Conservation (phyloP, 2,329 filamentous ascomycete species). For the Neocucurbitaria cava region DNA sequence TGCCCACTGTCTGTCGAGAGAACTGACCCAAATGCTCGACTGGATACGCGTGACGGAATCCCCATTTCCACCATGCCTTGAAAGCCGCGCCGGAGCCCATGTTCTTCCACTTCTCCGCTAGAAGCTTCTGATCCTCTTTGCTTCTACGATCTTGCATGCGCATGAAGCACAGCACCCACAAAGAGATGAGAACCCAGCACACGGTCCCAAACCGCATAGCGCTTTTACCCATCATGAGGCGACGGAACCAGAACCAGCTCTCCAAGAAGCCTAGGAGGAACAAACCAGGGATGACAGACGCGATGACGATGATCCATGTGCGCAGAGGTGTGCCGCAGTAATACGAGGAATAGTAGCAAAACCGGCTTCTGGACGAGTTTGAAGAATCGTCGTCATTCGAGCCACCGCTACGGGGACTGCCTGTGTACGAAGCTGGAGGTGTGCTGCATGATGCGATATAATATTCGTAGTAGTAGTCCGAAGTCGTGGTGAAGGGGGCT, state of each 20-base stretch:
- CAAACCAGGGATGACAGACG: constrained; percentile 30
- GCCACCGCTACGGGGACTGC: not conserved
- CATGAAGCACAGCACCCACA: constrained; percentile 42
- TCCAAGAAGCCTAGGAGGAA: constrained; percentile 44
- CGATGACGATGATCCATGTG: constrained; percentile 40
- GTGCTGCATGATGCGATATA: constrained; percentile 37
- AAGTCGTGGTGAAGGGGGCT: constrained; percentile 30
- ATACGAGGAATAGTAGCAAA: constrained; percentile 13
- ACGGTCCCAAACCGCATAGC: constrained; percentile 41
- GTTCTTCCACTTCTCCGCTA: constrained; percentile 39
- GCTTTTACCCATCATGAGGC: constrained; percentile 42
- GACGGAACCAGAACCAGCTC: constrained; percentile 45
- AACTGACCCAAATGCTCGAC: constrained; percentile 39
- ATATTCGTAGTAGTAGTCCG: constrained; percentile 30
- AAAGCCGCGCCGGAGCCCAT: constrained; percentile 35
- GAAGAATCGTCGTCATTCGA: constrained; percentile 3
- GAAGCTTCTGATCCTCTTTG: constrained; percentile 37
- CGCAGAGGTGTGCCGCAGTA: constrained; percentile 24
- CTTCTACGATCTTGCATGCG: constrained; percentile 40
- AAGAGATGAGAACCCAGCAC: constrained; percentile 38
- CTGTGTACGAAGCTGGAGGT: constrained; percentile 15
- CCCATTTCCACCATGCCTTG: constrained; percentile 44
- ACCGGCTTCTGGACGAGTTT: constrained; percentile 1
- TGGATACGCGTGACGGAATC: constrained; percentile 39
- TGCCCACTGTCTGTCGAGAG: constrained; percentile 36